A percentile compares a stretch with the other conserved stretches of the same genome.
Conservation (phyloP, 805 yeast genomes). For the Wickerhamomyces kurtzmanii region DNA sequence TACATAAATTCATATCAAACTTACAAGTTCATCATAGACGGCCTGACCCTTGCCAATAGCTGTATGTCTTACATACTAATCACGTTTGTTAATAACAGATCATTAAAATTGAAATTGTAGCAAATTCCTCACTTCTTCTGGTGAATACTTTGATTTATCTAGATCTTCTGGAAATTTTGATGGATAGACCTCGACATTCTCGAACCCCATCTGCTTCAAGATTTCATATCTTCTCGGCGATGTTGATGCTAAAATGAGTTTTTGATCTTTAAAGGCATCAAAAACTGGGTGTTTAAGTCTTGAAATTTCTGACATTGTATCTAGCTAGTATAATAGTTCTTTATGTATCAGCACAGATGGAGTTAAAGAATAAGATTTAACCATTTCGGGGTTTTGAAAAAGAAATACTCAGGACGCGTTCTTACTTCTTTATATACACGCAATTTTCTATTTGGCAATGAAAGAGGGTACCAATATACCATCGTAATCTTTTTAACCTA, state of each 20-base stretch:
- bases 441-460: too few species aligned
- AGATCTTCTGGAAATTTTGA: conserved; percentile 76
- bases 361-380: too few species aligned
- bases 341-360: conserved; percentile 3
- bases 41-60: conserved; percentile 57
- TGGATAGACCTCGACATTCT: conserved; percentile 33
- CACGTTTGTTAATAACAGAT: conserved; percentile 5
- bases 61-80: conserved; percentile 57
- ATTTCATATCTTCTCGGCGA: conserved; percentile 78
- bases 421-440: too few species aligned
- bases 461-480: too few species aligned
- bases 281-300: conserved; percentile 23
- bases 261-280: conserved; percentile 10
- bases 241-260: conserved; percentile 65
- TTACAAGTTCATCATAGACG: conserved; percentile 37
- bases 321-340: neutral
- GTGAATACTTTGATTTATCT: conserved; percentile 36
- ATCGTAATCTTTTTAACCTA: too few species aligned
- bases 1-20: neutral
- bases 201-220: conserved; percentile 47
- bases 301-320: conserved; percentile 2
- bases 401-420: too few species aligned
- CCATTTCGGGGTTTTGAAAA: too few species aligned
- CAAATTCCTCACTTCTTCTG: conserved; percentile 28
- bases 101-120: too few species aligned